A percentile compares a stretch with the other conserved stretches of the same genome.
phyloP scores from a whole-genome alignment of 768 basidiomycete genomes.

The Termitomyces sp. region DNA sequence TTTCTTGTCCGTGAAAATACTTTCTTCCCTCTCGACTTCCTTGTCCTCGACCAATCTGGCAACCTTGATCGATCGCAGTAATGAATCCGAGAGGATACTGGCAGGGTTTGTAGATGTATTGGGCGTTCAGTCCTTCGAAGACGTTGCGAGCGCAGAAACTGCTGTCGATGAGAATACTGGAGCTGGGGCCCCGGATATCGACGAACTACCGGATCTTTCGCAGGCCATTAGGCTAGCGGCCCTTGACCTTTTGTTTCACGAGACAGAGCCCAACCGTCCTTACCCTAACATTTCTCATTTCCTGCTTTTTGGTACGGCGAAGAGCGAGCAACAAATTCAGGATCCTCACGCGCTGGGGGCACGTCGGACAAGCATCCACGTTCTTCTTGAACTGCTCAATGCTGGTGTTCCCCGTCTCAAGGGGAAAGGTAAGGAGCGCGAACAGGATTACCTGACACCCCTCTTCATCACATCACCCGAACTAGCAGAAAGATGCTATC shows the following conservation, averaged over 20 bases:
- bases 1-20: conserved; percentile 75
- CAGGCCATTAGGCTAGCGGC: conserved; percentile 75
- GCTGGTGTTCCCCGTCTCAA: conserved; percentile 62
- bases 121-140: conserved; percentile 55
- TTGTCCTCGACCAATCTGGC: conserved; percentile 69
- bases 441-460: conserved; percentile 36
- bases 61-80: conserved; percentile 74
- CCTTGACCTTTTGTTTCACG: conserved; percentile 78
- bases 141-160: conserved; percentile 57
- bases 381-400: conserved; percentile 75
- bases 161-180: conserved; percentile 63
- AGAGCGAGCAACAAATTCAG: conserved; percentile 63
- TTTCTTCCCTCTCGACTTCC: conserved; percentile 64
- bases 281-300: conserved; percentile 89
- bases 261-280: conserved; percentile 54
- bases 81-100: conserved; percentile 82
- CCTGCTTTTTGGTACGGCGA: conserved; percentile 69
- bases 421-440: conserved; percentile 36
- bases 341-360: conserved; percentile 76
- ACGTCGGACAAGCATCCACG: conserved; percentile 70
- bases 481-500: conserved; percentile 83
- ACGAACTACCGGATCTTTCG: conserved; percentile 42
- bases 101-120: conserved; percentile 73
- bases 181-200: conserved; percentile 64
- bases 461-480: conserved; percentile 65